Percentiles rank a stretch among this genome's conserved stretches.
These are phyloP conservation scores for Periconia sp. DNA, from an alignment of 2,329 filamentous ascomycete genomes.

Conservation along the genomic window DNA sequence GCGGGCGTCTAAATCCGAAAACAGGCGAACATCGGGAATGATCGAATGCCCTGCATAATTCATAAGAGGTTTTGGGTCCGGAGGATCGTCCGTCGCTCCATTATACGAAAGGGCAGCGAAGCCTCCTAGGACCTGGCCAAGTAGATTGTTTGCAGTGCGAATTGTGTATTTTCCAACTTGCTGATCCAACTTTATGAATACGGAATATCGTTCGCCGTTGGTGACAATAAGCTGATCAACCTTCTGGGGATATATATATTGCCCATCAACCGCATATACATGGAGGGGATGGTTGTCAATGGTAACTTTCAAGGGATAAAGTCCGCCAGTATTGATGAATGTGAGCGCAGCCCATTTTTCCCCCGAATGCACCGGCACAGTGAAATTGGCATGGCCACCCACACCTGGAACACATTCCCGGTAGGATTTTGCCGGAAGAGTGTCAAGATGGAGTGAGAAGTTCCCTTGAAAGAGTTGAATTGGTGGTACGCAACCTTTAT, in stretches of 20 bases:
- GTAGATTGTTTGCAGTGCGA: constrained; percentile 2
- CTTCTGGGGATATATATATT: constrained; percentile 8
- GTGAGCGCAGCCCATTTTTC: too few species aligned
- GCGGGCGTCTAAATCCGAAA: constrained; percentile 1
- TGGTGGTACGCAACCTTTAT: too few species aligned
- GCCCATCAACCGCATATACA: constrained; percentile 11
- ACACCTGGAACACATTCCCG: too few species aligned
- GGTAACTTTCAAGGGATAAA: constrained; percentile 6
- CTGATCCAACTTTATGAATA: constrained; percentile 6
- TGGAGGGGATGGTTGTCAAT: constrained; percentile 13
- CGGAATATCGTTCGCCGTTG: constrained; percentile 6
- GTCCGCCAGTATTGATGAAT: too few species aligned
- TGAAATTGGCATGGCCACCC: too few species aligned
- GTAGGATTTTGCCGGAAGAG: too few species aligned
- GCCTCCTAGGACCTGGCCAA: not conserved
- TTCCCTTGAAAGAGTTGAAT: too few species aligned
- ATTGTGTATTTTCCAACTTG: constrained; percentile 3
- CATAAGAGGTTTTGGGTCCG: not conserved
- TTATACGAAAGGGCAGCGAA: constrained; percentile 6
- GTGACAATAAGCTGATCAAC: constrained; percentile 3
- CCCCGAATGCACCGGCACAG: too few species aligned
- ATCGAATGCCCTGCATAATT: too few species aligned
- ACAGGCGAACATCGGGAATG: not conserved
- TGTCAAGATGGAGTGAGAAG: too few species aligned
- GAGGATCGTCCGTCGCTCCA: not conserved